Evolutionary conservation across 1,284 basidiomycete species (phyloP).

Genomic region (Melampsora americana): DNA sequence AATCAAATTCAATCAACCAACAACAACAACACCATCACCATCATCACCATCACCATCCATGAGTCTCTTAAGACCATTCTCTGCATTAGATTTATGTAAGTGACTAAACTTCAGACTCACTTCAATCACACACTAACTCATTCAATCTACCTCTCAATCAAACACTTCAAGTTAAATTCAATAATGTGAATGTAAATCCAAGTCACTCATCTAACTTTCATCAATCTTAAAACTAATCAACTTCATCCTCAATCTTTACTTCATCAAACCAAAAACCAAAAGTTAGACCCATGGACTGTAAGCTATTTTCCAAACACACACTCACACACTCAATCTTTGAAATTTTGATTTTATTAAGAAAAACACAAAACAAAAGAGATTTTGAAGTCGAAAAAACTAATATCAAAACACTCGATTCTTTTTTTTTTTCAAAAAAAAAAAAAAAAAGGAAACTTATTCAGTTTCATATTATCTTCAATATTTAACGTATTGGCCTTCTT

Average conservation of each 20-base stretch:
- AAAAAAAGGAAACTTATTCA: slow-evolving; percentile 43
- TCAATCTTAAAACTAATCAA: background rate
- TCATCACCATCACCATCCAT: too few species aligned
- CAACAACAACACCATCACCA: background rate
- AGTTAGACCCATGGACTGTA: slow-evolving; percentile 42
- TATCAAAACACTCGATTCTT: too few species aligned
- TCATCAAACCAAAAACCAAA: background rate
- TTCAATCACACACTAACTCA: background rate
- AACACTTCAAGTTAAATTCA: slow-evolving; percentile 22
- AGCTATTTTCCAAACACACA: slow-evolving; percentile 1
- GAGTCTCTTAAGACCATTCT: slow-evolving; percentile 35
- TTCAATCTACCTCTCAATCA: background rate
- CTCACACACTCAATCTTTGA: slow-evolving; percentile 13
- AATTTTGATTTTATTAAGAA: too few species aligned
- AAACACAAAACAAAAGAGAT: too few species aligned
- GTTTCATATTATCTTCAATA: slow-evolving; percentile 37
- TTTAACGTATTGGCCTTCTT: slow-evolving; percentile 29
- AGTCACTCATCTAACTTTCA: background rate
- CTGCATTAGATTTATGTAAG: slow-evolving; percentile 33
- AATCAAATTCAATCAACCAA: background rate
- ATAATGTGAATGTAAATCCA: slow-evolving; percentile 31
- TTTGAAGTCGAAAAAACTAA: too few species aligned
- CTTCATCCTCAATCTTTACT: background rate
- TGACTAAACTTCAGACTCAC: too few species aligned
- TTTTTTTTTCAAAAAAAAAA: too few species aligned